Conservation (phyloP, 805 yeast genomes). For the Cyberlindnera maclurae region DNA sequence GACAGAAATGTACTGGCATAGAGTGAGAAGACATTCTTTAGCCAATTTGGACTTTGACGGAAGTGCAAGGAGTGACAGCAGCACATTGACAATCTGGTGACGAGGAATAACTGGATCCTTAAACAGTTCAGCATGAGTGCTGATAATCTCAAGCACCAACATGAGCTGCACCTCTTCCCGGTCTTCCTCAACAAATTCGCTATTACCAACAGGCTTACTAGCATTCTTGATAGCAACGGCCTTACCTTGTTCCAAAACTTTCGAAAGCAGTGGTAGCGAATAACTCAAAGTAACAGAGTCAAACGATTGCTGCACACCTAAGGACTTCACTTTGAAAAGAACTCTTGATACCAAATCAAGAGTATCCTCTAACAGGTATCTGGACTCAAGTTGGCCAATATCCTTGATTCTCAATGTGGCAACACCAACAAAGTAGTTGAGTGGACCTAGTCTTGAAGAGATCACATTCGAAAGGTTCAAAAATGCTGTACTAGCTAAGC, state of each 20-base stretch:
- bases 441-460: constrained; percentile 43
- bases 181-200: constrained; percentile 74
- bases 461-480: constrained; percentile 46
- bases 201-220: constrained; percentile 42
- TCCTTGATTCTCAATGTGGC: constrained; percentile 57
- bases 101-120: constrained; percentile 66
- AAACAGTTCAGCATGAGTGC: constrained; percentile 62
- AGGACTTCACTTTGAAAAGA: constrained; percentile 66
- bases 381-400: constrained; percentile 37
- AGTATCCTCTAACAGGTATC: constrained; percentile 44
- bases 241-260: constrained; percentile 63
- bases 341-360: constrained; percentile 53
- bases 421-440: constrained; percentile 54
- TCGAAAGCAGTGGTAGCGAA: constrained; percentile 64
- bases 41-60: constrained; percentile 77
- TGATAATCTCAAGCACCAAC: constrained; percentile 68
- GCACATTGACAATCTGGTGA: constrained; percentile 47
- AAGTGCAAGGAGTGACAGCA: constrained; percentile 60
- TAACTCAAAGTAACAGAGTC: constrained; percentile 66
- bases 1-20: constrained; percentile 71
- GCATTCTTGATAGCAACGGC: constrained; percentile 45
- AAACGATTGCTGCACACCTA: constrained; percentile 65
- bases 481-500: constrained; percentile 41
- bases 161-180: constrained; percentile 83
- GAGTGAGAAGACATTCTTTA: constrained; percentile 72